Evolutionary conservation across 805 yeast genomes (phyloP).

Genomic region (Saccharomycopsis sp.): DNA sequence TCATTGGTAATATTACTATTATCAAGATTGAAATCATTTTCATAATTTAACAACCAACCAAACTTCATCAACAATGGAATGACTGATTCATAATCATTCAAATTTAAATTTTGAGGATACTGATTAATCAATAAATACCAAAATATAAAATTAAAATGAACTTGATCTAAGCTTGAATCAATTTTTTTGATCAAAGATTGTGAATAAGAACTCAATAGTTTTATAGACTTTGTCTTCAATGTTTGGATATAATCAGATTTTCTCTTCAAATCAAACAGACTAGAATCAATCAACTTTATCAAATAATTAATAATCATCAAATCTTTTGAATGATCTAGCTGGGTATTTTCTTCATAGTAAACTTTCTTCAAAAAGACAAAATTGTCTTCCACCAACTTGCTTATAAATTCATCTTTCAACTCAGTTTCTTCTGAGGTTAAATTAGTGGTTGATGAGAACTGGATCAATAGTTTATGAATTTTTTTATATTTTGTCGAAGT

Average conservation of each 20-base stretch:
- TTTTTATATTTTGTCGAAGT: conserved; percentile 2
- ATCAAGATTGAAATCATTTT: not conserved
- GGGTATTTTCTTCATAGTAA: not conserved
- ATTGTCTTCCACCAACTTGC: too few relatives aligned
- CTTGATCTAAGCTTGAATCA: too few relatives aligned
- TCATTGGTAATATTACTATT: not conserved
- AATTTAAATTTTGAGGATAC: not conserved
- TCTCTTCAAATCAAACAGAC: too few relatives aligned
- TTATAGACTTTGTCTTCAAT: not conserved
- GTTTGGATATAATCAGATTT: too few relatives aligned
- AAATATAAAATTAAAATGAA: conserved; percentile 2
- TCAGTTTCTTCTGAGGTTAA: too few relatives aligned
- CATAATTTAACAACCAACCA: not conserved
- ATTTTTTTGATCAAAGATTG: not conserved
- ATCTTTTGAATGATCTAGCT: conserved; percentile 2
- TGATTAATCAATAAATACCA: conserved; percentile 7
- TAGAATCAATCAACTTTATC: conserved; percentile 2
- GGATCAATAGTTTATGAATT: conserved; percentile 5
- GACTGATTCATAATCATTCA: not conserved
- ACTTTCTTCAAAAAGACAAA: not conserved
- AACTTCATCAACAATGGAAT: conserved; percentile 6
- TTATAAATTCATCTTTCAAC: too few relatives aligned
- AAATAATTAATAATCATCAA: not conserved
- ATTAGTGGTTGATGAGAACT: too few relatives aligned
- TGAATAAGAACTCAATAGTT: not conserved